Percentiles rank a stretch among this genome's conserved stretches.
Conservation (phyloP, 1,284 basidiomycete species). For the Xerocomus nothofagi region DNA sequence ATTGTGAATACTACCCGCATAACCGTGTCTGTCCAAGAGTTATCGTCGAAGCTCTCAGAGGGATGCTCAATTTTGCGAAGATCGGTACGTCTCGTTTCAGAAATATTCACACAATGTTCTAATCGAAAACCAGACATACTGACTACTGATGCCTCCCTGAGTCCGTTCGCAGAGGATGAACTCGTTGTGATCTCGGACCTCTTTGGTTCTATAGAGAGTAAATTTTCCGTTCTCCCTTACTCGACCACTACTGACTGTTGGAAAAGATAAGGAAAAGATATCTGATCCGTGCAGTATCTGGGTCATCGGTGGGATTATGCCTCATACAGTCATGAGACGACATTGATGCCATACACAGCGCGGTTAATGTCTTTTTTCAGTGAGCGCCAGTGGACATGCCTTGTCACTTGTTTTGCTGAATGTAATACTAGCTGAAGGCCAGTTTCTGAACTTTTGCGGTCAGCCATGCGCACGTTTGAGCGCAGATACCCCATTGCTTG, state of each 20-base stretch:
- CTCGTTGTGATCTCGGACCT: constrained; percentile 14
- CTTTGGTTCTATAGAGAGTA: constrained; percentile 21
- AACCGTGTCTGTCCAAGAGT: constrained; percentile 5
- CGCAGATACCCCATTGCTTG: constrained; percentile 11
- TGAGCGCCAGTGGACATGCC: neutral
- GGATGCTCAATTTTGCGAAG: constrained; percentile 22
- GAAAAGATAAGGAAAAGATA: constrained; percentile 6
- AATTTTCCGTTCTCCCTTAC: neutral
- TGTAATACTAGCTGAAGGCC: constrained; percentile 9
- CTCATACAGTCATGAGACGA: too few species aligned
- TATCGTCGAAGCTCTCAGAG: constrained; percentile 15
- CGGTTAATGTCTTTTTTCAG: constrained; percentile 19
- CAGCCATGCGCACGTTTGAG: constrained; percentile 17
- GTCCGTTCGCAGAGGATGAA: constrained; percentile 19
- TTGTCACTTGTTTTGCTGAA: neutral
- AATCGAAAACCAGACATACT: constrained; percentile 15
- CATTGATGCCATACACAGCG: constrained; percentile 8
- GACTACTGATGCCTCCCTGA: constrained; percentile 22
- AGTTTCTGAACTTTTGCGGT: constrained; percentile 18
- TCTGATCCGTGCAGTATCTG: constrained; percentile 15
- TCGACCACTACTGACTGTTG: neutral
- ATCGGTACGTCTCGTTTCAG: constrained; percentile 10
- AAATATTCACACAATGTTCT: neutral
- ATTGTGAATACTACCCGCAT: constrained; percentile 26
- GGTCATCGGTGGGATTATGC: constrained; percentile 20